Conservation (phyloP, 345 rosid species). For the Moringa oleifera region DNA sequence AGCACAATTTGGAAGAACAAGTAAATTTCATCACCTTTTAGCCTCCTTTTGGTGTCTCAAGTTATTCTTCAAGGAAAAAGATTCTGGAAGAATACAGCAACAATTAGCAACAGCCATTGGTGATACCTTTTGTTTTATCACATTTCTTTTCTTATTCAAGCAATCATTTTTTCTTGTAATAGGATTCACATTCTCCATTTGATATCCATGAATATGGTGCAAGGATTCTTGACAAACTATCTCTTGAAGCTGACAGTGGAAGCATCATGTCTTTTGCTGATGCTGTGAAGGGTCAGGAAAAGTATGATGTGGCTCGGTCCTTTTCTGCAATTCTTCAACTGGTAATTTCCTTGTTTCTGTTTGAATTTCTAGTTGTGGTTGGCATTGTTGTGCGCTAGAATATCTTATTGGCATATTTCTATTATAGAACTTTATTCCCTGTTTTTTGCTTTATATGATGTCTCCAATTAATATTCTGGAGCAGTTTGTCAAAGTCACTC, state of each 20-base stretch:
- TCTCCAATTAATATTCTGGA: too few relatives aligned
- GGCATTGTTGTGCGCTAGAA: not conserved
- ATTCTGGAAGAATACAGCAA: too few relatives aligned
- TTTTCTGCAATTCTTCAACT: conserved; percentile 97
- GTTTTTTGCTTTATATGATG: not conserved
- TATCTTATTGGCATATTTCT: not conserved
- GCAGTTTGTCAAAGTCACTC: not conserved
- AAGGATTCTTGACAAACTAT: conserved; percentile 56
- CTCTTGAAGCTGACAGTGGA: conserved; percentile 34
- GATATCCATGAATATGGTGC: conserved; percentile 88
- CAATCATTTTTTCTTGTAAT: conserved; percentile 15
- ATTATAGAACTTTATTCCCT: not conserved
- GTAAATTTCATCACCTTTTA: conserved; percentile 28
- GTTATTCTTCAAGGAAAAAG: not conserved
- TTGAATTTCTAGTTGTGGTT: not conserved
- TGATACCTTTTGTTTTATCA: conserved; percentile 3
- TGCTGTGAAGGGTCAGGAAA: conserved; percentile 67
- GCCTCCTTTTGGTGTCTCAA: conserved; percentile 6
- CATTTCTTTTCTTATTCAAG: not conserved
- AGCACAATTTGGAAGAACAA: conserved; percentile 86
- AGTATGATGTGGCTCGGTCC: conserved; percentile 83
- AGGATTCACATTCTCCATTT: conserved; percentile 86
- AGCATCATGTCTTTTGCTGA: conserved; percentile 47
- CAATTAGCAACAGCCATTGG: not conserved
- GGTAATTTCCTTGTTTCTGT: conserved; percentile 34